Percentiles rank a stretch among this genome's conserved stretches.
These are phyloP conservation scores for Xylaria nigripes DNA, from an alignment of 495 filamentous ascomycete genomes.

Conservation along the genomic window DNA sequence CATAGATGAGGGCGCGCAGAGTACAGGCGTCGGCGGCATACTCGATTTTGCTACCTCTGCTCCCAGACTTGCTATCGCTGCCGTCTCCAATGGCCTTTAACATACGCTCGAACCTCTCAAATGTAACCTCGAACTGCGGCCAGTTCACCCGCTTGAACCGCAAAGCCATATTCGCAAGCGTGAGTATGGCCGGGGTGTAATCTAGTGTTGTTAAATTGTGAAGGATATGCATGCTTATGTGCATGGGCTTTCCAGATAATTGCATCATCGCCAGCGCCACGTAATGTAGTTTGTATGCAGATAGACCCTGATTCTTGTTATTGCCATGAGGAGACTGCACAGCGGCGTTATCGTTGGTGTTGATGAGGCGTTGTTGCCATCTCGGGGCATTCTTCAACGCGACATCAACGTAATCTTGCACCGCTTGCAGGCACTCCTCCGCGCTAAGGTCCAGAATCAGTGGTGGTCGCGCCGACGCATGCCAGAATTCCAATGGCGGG, in stretches of 20 bases:
- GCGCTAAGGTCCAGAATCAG: slow-evolving; percentile 17
- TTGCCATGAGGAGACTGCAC: slow-evolving; percentile 2
- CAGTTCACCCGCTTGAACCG: background rate
- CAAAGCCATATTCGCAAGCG: slow-evolving; percentile 5
- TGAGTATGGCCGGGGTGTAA: slow-evolving; percentile 16
- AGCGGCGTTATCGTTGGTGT: background rate
- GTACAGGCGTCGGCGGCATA: slow-evolving; percentile 19
- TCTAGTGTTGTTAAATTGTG: background rate
- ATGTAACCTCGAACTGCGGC: slow-evolving; percentile 10
- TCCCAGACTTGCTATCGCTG: background rate
- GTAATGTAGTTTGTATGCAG: slow-evolving; percentile 15
- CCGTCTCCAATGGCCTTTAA: background rate
- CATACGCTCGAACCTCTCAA: slow-evolving; percentile 4
- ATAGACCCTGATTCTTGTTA: background rate
- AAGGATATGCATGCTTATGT: slow-evolving; percentile 14
- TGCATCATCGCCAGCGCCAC: background rate
- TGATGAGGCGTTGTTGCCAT: background rate
- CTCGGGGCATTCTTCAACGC: slow-evolving; percentile 10
- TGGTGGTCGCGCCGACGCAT: background rate
- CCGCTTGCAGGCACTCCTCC: slow-evolving; percentile 14
- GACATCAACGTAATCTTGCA: slow-evolving; percentile 17
- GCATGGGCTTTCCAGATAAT: too few species aligned
- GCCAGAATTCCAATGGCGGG: slow-evolving; percentile 23
- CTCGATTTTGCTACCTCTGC: background rate
- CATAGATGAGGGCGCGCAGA: slow-evolving; percentile 6